Evolutionary conservation across 176 grass and related monocot species (phyloP), one percentile per base, ranked within the genome.

Genomic region (Eleusine indica): DNA sequence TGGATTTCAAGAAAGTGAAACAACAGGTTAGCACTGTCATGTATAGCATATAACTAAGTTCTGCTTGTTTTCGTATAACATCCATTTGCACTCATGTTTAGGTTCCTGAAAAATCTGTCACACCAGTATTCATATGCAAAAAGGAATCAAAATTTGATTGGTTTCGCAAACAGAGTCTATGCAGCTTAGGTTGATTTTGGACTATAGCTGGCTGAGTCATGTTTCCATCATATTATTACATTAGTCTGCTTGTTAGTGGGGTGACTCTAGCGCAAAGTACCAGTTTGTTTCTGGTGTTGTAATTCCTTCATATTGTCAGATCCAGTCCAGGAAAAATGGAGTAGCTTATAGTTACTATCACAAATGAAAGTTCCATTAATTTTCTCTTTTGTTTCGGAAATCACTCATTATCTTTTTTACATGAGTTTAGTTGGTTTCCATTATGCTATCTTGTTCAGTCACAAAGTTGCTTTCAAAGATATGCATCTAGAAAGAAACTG

Each of bases 1-100:
- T 99, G 60, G 96, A 99, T 84, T 99, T 96, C 88, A 93, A 87
- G 73, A 94, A 99, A 88, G 94, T 99, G 71, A 99, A 96, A 77
- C 93, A 99, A 66, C 92, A 99, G 96, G 96, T 99, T 81, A 89
- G 87, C 22, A 76, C 63, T 10, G 9, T 60, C 54, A 54, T 79
- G 15, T 61, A 44, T 44, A 70, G 9, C 21, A 32, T 53, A 3
- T 22, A 0, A 52, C 51, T 30, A 70, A 54, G 22, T 41, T 22
- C n/a, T 7, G 1, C 29, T 39, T 79, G 41, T 67, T 52, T 14
- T 54, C 47, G 54, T 81, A 43, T 73, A 28, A 9, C 30, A 51
- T 66, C 86, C 14, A 21, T 72, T 62, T 82, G 21, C 22, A 78
- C 11, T 15, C 25, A 70, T 9, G 43, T 76, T 66, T 76, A 9